phyloP scores from a whole-genome alignment of 2,329 filamentous ascomycete species.

The Aspergillus calidoustus region DNA sequence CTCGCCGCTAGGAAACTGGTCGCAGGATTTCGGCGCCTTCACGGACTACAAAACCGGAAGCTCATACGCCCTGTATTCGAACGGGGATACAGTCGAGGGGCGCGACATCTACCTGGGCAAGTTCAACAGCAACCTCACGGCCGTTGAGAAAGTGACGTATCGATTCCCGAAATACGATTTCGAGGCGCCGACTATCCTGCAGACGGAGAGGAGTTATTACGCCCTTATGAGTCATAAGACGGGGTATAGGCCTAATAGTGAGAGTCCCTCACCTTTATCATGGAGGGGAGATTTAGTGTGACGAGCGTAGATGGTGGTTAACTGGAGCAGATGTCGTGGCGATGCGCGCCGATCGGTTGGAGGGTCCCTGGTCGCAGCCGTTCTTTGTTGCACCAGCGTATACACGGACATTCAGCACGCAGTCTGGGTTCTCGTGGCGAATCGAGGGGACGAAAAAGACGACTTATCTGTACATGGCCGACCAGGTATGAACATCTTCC shows the following conservation, averaged over 20 bases:
- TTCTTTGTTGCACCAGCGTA: not conserved
- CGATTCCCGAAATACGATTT: not conserved
- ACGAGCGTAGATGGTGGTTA: not conserved
- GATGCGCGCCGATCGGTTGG: not conserved
- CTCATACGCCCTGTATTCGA: not conserved
- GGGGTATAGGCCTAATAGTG: not conserved
- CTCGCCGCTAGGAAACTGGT: not conserved
- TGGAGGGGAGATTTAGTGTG: not conserved
- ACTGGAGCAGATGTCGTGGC: not conserved
- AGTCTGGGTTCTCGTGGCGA: not conserved
- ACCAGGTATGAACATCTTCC: not conserved
- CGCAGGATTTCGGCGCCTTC: not conserved
- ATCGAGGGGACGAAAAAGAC: not conserved
- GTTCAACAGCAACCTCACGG: not conserved
- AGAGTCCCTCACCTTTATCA: not conserved
- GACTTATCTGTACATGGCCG: not conserved
- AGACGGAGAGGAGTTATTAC: not conserved
- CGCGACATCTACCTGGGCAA: not conserved
- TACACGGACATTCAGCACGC: not conserved
- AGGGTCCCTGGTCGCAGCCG: not conserved
- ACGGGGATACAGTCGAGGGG: not conserved
- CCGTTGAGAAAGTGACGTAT: not conserved
- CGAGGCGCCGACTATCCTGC: not conserved
- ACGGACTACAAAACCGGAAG: not conserved
- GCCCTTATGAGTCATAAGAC: not conserved